phyloP scores from a whole-genome alignment of 805 yeast species.

The Saturnispora galanensis region DNA sequence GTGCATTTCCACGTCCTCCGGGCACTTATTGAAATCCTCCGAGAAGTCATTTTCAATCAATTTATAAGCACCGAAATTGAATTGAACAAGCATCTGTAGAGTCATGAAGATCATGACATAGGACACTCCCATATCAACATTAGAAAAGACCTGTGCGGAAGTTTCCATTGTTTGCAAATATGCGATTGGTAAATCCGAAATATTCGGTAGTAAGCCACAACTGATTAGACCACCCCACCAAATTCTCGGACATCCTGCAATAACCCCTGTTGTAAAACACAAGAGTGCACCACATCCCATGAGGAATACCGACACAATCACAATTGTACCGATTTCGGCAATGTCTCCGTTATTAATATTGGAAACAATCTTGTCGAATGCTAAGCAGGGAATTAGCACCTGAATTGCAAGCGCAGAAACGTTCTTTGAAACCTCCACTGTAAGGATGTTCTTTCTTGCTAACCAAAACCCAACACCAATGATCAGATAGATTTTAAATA shows the following conservation, averaged over 20 bases:
- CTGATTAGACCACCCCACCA: constrained; percentile 68
- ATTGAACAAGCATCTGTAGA: constrained; percentile 54
- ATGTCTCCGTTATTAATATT: constrained; percentile 60
- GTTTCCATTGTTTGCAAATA: constrained; percentile 64
- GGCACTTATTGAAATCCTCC: constrained; percentile 9
- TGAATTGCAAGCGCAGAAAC: constrained; percentile 63
- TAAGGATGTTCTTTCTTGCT: constrained; percentile 51
- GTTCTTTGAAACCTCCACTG: constrained; percentile 62
- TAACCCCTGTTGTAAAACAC: constrained; percentile 31
- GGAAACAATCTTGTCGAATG: constrained; percentile 61
- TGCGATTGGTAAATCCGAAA: constrained; percentile 79
- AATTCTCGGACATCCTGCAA: constrained; percentile 49
- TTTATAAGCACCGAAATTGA: constrained; percentile 67
- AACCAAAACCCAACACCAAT: constrained; percentile 56
- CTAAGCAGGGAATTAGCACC: constrained; percentile 64
- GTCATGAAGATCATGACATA: constrained; percentile 75
- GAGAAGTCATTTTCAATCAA: constrained; percentile 63
- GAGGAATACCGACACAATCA: constrained; percentile 38
- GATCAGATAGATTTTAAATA: constrained; percentile 69
- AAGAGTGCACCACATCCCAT: constrained; percentile 20
- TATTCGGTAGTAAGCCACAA: constrained; percentile 70
- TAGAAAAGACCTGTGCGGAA: constrained; percentile 44
- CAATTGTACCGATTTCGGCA: constrained; percentile 56
- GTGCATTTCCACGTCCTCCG: not conserved
- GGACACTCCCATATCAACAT: constrained; percentile 69